Base-by-base conservation (phyloP, 2,329 filamentous ascomycete species). In the Colletotrichum tanaceti region DNA sequence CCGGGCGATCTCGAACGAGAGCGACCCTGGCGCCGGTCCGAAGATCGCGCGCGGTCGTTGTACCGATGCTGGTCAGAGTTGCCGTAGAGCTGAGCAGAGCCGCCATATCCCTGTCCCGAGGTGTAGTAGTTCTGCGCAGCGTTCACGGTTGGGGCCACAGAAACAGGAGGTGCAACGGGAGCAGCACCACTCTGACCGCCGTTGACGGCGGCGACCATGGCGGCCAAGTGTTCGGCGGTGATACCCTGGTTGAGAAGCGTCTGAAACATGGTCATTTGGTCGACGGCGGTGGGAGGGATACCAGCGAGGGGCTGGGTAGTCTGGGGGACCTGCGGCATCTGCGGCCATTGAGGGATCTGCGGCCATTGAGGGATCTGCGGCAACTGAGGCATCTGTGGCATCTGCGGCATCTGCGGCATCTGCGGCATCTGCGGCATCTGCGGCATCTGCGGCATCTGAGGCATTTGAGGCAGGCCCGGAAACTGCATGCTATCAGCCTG, bases 1-100 rank as follows among this genome's bases (percentile, higher is more conserved):
- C 90, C 90, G 58, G 94, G 93, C 72, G 94, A 97, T 46, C 92
- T 89, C 39, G 92, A 95, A 60, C 94, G 88, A 68, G 91, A 93
- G 66, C 92, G 89, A 74, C 86, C 86, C 68, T 83, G 83, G 74
- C 84, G 84, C 76, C 85, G 83, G 69, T 84, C 83, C 20, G 89
- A 90, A 41, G 91, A 93, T 77, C 90, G 87, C 77, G 85, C 80
- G 74, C 83, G 83, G 66, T 89, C 86, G 71, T 85, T 84, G 73
- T 83, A 88, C 68, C 82, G 81, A 75, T 77, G 77, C 70, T 80
- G 83, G 73, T 91, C 89, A 83, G 86, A 87, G 78, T 83, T 78
- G 65, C 85, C 83, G 65, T 82, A 80, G 52, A 78, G 73, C 63
- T 74, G 73, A 55, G 73, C 71, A 41, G 75, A 70, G 38, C 72